phyloP scores from a whole-genome alignment of 257 asterid genomes.

The Salvia hispanica region DNA sequence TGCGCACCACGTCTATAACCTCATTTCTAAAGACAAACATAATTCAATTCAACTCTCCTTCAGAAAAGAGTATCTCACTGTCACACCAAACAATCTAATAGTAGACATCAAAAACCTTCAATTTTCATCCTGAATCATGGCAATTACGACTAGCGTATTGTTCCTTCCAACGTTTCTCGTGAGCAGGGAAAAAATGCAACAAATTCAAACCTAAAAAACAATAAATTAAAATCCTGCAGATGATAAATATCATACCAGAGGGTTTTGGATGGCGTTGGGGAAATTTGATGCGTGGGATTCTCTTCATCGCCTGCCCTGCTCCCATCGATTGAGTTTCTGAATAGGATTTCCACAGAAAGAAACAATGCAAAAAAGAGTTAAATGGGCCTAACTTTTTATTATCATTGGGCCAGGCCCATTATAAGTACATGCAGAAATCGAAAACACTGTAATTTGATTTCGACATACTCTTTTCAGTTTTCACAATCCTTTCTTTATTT shows the following conservation, averaged over 20 bases:
- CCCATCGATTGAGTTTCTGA: slow-evolving; percentile 37
- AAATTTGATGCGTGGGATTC: slow-evolving; percentile 86
- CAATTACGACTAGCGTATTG: background rate
- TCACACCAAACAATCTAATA: background rate
- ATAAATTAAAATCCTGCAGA: background rate
- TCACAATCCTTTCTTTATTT: too few species aligned
- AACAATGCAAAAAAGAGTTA: too few species aligned
- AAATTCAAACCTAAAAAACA: background rate
- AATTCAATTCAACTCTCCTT: slow-evolving; percentile 12
- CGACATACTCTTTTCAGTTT: too few species aligned
- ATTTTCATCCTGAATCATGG: slow-evolving; percentile 11
- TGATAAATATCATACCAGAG: slow-evolving; percentile 37
- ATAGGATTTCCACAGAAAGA: background rate
- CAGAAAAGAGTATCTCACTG: background rate
- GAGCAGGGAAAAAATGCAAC: background rate
- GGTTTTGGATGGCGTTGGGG: slow-evolving; percentile 70
- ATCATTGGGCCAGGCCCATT: background rate
- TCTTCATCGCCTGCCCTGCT: slow-evolving; percentile 66
- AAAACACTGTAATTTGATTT: too few species aligned
- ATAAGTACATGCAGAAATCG: too few species aligned
- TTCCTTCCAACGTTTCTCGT: background rate
- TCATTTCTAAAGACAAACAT: background rate
- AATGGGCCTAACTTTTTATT: background rate
- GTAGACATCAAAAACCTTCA: background rate
- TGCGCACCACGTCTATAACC: background rate